Conservation (phyloP, 441 rosid species). For the Melastoma candidum region DNA sequence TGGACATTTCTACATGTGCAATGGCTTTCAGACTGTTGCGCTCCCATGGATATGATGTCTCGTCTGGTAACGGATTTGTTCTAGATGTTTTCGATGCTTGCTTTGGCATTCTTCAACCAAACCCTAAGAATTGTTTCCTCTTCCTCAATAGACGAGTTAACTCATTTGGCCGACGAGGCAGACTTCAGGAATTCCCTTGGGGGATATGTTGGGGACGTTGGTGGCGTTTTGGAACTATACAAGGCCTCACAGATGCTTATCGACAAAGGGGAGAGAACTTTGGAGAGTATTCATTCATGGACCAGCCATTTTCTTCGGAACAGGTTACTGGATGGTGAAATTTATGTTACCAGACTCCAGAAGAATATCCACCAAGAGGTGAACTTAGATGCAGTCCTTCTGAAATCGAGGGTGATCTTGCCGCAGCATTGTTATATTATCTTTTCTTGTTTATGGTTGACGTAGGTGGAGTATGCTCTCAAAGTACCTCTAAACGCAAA, state of each 20-base stretch:
- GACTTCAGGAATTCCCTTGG: constrained; percentile 37
- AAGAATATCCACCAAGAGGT: constrained; percentile 33
- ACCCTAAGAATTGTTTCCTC: not conserved
- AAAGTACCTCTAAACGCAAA: constrained; percentile 35
- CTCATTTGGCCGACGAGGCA: constrained; percentile 38
- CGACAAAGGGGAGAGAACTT: constrained; percentile 38
- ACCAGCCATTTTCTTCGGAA: constrained; percentile 35
- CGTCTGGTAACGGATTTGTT: constrained; percentile 39
- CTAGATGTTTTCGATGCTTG: constrained; percentile 2
- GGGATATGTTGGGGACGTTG: constrained; percentile 43
- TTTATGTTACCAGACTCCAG: constrained; percentile 19
- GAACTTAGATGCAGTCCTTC: not conserved
- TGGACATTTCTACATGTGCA: constrained; percentile 33
- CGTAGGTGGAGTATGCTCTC: constrained; percentile 57
- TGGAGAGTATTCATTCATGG: constrained; percentile 44
- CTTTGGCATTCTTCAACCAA: constrained; percentile 7
- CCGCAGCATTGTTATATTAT: not conserved
- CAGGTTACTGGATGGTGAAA: constrained; percentile 26
- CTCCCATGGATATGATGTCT: constrained; percentile 45
- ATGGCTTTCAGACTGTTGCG: constrained; percentile 61
- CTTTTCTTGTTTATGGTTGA: constrained; percentile 11
- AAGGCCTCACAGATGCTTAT: constrained; percentile 49
- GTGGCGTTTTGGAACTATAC: constrained; percentile 48
- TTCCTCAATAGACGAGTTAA: constrained; percentile 37
- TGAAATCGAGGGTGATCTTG: not conserved